Evolutionary conservation across 2,329 filamentous ascomycete genomes (phyloP).

Genomic region (Fusarium ambrosium): DNA sequence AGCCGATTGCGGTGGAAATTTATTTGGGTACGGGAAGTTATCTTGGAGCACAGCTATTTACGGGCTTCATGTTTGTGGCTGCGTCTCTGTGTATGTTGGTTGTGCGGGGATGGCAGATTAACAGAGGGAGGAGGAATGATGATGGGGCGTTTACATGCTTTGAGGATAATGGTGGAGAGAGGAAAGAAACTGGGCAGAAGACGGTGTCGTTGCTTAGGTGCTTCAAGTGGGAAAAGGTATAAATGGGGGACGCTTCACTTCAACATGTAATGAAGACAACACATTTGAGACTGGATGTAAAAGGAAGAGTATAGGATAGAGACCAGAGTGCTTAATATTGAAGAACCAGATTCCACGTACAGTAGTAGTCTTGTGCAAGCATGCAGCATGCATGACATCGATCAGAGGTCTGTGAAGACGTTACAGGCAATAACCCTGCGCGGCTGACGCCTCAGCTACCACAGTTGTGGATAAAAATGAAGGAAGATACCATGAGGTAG

Average conservation of each 20-base stretch:
- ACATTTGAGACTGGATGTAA: not conserved
- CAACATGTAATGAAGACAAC: not conserved
- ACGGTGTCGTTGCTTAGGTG: not conserved
- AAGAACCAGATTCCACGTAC: not conserved
- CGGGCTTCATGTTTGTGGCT: constrained; percentile 17
- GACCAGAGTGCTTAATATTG: not conserved
- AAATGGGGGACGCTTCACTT: not conserved
- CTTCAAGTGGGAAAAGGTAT: not conserved
- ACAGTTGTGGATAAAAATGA: not conserved
- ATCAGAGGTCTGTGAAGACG: not conserved
- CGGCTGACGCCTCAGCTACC: not conserved
- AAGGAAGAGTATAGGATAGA: not conserved
- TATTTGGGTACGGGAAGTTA: constrained; percentile 20
- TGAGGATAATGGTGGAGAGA: not conserved
- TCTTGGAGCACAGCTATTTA: constrained; percentile 28
- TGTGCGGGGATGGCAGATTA: not conserved
- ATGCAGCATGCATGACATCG: not conserved
- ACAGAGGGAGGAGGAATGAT: not conserved
- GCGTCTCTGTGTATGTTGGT: constrained; percentile 1
- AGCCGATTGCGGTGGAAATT: constrained; percentile 28
- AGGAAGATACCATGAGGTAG: not conserved
- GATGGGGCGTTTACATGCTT: not conserved
- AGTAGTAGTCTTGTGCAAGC: not conserved
- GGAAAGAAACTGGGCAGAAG: not conserved
- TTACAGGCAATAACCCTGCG: not conserved